Percentiles rank a stretch among this genome's conserved stretches.
Conservation (phyloP, 2,329 filamentous ascomycete genomes). For the Claviceps cyperi region DNA sequence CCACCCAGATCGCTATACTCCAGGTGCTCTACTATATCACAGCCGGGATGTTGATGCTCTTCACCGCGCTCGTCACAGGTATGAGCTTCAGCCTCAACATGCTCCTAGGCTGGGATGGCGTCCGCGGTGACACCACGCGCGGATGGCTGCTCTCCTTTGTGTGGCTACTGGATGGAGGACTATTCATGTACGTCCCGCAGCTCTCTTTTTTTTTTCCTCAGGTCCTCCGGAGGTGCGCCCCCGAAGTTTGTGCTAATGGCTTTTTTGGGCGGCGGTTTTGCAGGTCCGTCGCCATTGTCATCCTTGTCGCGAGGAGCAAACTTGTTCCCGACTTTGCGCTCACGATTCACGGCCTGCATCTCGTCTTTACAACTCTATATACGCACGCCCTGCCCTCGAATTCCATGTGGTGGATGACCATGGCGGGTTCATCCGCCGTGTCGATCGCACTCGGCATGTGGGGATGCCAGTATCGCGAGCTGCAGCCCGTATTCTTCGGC, state of each 20-base stretch:
- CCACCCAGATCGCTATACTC: conserved; percentile 41
- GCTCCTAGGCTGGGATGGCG: conserved; percentile 42
- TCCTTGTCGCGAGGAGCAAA: conserved; percentile 78
- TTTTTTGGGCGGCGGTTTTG: neutral
- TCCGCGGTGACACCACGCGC: conserved; percentile 47
- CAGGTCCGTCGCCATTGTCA: conserved; percentile 70
- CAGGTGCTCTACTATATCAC: conserved; percentile 41
- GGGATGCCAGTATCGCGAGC: conserved; percentile 81
- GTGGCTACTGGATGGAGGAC: conserved; percentile 40
- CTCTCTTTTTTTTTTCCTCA: neutral
- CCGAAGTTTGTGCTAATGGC: neutral
- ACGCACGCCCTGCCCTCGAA: conserved; percentile 61
- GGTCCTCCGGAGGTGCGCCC: too few relatives aligned
- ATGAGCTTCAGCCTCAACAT: conserved; percentile 37
- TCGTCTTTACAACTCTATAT: conserved; percentile 65
- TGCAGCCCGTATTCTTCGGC: conserved; percentile 79
- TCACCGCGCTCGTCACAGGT: conserved; percentile 45
- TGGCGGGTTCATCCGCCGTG: conserved; percentile 30
- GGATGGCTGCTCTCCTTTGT: conserved; percentile 46
- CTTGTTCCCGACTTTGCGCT: conserved; percentile 90
- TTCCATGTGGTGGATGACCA: conserved; percentile 70
- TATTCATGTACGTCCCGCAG: conserved; percentile 30
- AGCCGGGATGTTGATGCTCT: conserved; percentile 38
- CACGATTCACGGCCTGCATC: conserved; percentile 73
- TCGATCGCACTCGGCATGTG: conserved; percentile 59